Base-by-base conservation (phyloP, 495 filamentous ascomycete genomes). In the Neurospora sp. region DNA sequence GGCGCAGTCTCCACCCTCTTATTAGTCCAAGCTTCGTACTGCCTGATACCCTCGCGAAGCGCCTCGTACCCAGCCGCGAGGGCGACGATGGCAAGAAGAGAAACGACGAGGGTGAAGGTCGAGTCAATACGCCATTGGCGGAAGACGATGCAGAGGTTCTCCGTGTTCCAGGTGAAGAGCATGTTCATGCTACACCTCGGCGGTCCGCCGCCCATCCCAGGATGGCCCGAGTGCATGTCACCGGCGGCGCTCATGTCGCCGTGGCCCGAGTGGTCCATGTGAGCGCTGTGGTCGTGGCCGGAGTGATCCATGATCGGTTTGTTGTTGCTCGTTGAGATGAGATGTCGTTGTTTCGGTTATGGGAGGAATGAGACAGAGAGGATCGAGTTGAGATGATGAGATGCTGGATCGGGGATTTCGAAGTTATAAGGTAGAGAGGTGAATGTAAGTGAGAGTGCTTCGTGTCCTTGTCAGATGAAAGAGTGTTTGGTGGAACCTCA, bases 121-220 rank as follows among this genome's bases (percentile, higher is more conserved):
- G 89, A 90, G 70, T 84, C 88, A 81, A 98, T 84, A 79, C 91
- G 96, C 96, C 96, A 99, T 83, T 90, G 88, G 76, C 86, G 90
- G 86, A 98, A 99, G 82, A 98, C 87, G 79, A 99, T 94, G 87
- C 96, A 99, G 74, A 99, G 92, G 82, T 98, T 89, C 66, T 88
- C 85, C 20, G 93, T 94, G 77, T 92, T 87, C 96, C 96, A 98
- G 71, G 94, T 99, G 83, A 99, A 99, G 41, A 98, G 89, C 95
- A 97, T 98, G 78, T 93, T 96, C 93, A 97, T 98, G 80, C 83
- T 93, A 87, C 94, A 96, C 82, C 77, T 81, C 62, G 77, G 54
- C 37, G 69, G 70, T 75, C 78, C 81, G 41, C 59, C 42, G 8
- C 42, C 73, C 74, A 75, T 75, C 35, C 74, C 76, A 71, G 59